phyloP scores from a whole-genome alignment of 305 asterid species.

The Fraxinus floribunda region DNA sequence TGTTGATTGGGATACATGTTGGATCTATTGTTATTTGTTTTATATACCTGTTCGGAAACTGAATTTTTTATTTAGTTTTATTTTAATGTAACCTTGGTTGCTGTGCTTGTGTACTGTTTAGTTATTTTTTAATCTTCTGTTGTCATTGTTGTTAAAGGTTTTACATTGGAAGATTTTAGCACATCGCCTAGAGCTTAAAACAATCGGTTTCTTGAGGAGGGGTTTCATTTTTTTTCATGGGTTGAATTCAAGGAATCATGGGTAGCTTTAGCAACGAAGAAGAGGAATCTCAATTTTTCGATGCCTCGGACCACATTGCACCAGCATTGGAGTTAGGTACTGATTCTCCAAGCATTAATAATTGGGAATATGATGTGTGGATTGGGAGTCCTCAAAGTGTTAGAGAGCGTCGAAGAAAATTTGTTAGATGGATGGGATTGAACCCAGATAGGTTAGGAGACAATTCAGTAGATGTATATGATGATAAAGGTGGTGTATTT shows the following conservation, averaged over 20 bases:
- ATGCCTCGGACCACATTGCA: slow-evolving; percentile 61
- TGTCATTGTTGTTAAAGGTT: slow-evolving; percentile 48
- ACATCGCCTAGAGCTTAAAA: slow-evolving; percentile 50
- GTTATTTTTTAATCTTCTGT: slow-evolving; percentile 25
- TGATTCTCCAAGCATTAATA: slow-evolving; percentile 19
- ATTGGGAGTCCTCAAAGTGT: slow-evolving; percentile 63
- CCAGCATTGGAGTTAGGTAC: slow-evolving; percentile 38
- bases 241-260: slow-evolving; percentile 65
- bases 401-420: slow-evolving; percentile 62
- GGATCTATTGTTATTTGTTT: slow-evolving; percentile 55
- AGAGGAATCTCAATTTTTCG: slow-evolving; percentile 57
- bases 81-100: slow-evolving; percentile 54
- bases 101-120: slow-evolving; percentile 41
- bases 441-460: slow-evolving; percentile 28
- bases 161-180: slow-evolving; percentile 45
- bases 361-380: slow-evolving; percentile 64
- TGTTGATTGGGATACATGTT: slow-evolving; percentile 84
- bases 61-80: slow-evolving; percentile 23
- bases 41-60: slow-evolving; percentile 39
- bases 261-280: slow-evolving; percentile 48
- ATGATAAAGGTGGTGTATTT: slow-evolving; percentile 14
- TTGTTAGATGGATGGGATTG: slow-evolving; percentile 55
- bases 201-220: slow-evolving; percentile 46
- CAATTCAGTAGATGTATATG: slow-evolving; percentile 20
- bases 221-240: slow-evolving; percentile 48